Conservation (phyloP, 2,329 filamentous ascomycete genomes). For the Epichloe coenophiala region DNA sequence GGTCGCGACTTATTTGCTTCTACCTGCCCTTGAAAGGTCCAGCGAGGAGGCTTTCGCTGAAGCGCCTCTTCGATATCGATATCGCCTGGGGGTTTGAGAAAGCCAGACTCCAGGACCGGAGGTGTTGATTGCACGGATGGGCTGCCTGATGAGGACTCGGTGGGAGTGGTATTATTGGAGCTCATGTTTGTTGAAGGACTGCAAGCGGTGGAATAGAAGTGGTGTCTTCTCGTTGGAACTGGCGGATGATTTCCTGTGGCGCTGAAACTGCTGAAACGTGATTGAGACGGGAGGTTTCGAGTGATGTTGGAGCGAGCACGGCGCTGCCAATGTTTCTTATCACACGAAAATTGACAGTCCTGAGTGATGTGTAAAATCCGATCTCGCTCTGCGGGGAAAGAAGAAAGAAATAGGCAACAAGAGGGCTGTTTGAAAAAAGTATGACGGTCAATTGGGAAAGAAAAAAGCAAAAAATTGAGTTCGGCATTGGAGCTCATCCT, state of each 20-base stretch:
- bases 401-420: too few relatives aligned
- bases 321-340: too few relatives aligned
- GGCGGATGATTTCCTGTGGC: background rate
- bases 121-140: conserved; percentile 15
- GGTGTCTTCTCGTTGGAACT: background rate
- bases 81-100: conserved; percentile 26
- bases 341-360: too few relatives aligned
- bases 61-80: conserved; percentile 30
- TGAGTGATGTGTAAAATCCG: too few relatives aligned
- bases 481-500: background rate
- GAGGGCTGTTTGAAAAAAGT: too few relatives aligned
- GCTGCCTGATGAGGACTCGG: background rate
- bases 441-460: background rate
- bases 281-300: background rate
- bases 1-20: conserved; percentile 17
- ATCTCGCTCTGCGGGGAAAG: too few relatives aligned
- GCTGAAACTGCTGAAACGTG: background rate
- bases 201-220: background rate
- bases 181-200: background rate
- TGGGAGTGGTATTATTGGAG: background rate
- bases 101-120: conserved; percentile 18
- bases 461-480: background rate
- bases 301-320: background rate
- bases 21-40: conserved; percentile 24
- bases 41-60: conserved; percentile 28